These are phyloP conservation scores for Pseudozyma sp. DNA, from an alignment of 1,284 basidiomycete species.

Conservation along the genomic window DNA sequence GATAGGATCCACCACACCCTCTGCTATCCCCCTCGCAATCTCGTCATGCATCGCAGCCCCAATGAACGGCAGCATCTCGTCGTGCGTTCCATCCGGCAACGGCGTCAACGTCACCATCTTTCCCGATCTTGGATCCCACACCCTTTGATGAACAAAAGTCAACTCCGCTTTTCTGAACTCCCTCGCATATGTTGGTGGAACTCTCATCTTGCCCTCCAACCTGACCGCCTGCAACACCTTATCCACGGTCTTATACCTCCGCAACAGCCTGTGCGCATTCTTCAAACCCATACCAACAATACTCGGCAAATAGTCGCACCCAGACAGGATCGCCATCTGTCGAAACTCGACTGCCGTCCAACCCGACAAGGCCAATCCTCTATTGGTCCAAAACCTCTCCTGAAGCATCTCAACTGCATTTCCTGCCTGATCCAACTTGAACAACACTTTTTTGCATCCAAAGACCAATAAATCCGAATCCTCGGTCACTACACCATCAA, in stretches of 20 bases:
- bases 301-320: slow-evolving; percentile 85
- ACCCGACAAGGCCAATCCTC: slow-evolving; percentile 81
- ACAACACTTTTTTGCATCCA: slow-evolving; percentile 79
- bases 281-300: slow-evolving; percentile 74
- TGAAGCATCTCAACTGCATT: slow-evolving; percentile 85
- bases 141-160: slow-evolving; percentile 92
- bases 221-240: slow-evolving; percentile 83
- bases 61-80: slow-evolving; percentile 59
- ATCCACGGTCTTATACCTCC: slow-evolving; percentile 86
- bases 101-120: slow-evolving; percentile 58
- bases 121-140: slow-evolving; percentile 79
- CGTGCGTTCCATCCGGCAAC: slow-evolving; percentile 50
- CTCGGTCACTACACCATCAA: slow-evolving; percentile 95
- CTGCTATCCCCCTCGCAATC: slow-evolving; percentile 75
- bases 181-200: slow-evolving; percentile 77
- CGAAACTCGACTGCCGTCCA: slow-evolving; percentile 93
- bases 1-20: slow-evolving; percentile 83
- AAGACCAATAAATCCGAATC: slow-evolving; percentile 98
- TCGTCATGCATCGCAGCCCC: slow-evolving; percentile 56
- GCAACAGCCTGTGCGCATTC: slow-evolving; percentile 86
- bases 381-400: slow-evolving; percentile 79
- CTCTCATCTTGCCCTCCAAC: slow-evolving; percentile 84
- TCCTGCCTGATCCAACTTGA: slow-evolving; percentile 70
- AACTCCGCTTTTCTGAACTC: slow-evolving; percentile 81
- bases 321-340: slow-evolving; percentile 94